Evolutionary conservation across 208 protist species (phyloP), one percentile per base, ranked within the genome.

Genomic region (Phytomonas francai): DNA sequence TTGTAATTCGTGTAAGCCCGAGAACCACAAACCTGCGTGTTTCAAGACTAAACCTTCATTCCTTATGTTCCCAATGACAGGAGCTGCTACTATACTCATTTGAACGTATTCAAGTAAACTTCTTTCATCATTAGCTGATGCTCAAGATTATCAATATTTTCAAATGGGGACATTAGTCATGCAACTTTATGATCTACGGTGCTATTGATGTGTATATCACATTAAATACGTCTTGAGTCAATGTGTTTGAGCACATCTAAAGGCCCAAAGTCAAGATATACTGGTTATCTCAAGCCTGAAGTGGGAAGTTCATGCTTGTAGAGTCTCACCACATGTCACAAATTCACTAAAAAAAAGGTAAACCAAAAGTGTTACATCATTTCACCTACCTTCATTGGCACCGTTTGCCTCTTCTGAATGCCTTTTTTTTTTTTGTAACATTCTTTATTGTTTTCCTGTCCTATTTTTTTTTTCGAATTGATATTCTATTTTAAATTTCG

Each of bases 191-290:
- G 9, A 12, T 60, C 28, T 60, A 34, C 57, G 31, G 9, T 60
- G 28, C 9, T 60, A n/a, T n/a, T n/a, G n/a, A n/a, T n/a, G n/a
- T n/a, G n/a, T n/a, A n/a, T n/a, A n/a, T n/a, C n/a, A n/a, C n/a
- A 27, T 27, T 57, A 57, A 22, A 57, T 57, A 27, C 49, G 49
- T 25, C 22, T 57, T 57, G 22, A 57, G 22, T 57, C 22, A 57
- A 57, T 27, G 57, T 60, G 57, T 32, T 60, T 12, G 57, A 60
- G 25, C 49, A 57, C 49, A 57, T 57, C n/a, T 57, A 60, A 12
- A 60, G 28, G 9, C 31, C 9, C 9, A 12, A 9, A 9, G 28
- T 9, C 57, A 34, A 12, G 3, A 9, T 32, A 32, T 34, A 32
- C 3, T 34, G 31, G 31, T 12, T 32, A 9, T 60, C 28, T 9